These are phyloP conservation scores for Urtica urens DNA, from an alignment of 306 rosid genomes.

Conservation along the genomic window DNA sequence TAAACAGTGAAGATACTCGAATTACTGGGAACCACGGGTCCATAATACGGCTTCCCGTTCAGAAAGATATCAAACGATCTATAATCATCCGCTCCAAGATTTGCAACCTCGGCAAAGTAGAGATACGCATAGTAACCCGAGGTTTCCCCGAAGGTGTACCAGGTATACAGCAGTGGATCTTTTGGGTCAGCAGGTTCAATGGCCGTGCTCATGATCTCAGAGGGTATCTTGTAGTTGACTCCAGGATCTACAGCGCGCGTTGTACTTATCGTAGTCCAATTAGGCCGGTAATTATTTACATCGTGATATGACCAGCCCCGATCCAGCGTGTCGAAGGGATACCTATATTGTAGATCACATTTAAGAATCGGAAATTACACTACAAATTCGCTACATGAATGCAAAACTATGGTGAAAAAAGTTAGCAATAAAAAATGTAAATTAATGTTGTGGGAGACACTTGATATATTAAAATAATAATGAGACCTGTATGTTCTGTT, in stretches of 20 bases:
- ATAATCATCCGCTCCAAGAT: not conserved
- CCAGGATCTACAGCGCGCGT: not conserved
- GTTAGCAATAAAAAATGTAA: no score
- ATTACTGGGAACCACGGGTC: not conserved
- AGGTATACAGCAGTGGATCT: slow-evolving; percentile 8
- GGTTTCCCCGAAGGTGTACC: not conserved
- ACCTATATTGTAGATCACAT: no score
- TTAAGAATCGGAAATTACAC: no score
- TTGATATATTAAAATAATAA: no score
- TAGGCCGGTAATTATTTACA: not conserved
- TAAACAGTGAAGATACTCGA: slow-evolving; percentile 2
- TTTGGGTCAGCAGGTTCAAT: slow-evolving; percentile 8
- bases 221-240: slow-evolving; percentile 10
- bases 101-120: slow-evolving; percentile 16
- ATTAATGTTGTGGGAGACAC: no score
- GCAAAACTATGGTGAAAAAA: no score
- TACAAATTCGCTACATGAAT: no score
- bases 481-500: not conserved
- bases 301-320: slow-evolving; percentile 23
- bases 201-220: slow-evolving; percentile 31
- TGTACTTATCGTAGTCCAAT: slow-evolving; percentile 2
- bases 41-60: slow-evolving; percentile 5
- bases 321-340: slow-evolving; percentile 20
- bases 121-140: not conserved
- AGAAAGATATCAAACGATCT: not conserved